Evolutionary conservation across 2,329 filamentous ascomycete species (phyloP).

Genomic region (Dendryphion nanum): DNA sequence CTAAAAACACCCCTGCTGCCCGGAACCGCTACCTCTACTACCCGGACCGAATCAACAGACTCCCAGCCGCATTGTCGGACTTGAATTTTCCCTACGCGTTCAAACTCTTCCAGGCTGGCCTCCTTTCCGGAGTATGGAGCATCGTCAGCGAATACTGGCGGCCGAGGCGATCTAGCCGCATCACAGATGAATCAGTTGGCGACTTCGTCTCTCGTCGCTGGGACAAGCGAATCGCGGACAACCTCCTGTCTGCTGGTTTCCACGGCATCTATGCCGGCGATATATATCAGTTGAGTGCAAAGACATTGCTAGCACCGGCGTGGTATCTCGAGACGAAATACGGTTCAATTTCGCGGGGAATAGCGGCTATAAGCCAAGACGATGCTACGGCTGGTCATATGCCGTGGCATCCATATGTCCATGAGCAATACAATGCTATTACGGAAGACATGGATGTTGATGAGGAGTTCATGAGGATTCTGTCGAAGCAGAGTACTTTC

Average conservation of each 20-base stretch:
- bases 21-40: conserved; percentile 82
- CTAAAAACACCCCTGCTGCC: conserved; percentile 51
- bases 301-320: conserved; percentile 56
- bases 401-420: conserved; percentile 21
- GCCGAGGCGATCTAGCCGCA: conserved; percentile 28
- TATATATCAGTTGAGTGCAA: conserved; percentile 74
- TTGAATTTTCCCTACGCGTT: conserved; percentile 27
- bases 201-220: conserved; percentile 61
- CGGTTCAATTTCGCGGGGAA: conserved; percentile 18
- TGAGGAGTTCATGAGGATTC: neutral
- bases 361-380: neutral
- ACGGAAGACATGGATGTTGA: conserved; percentile 38
- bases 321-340: conserved; percentile 50
- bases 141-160: conserved; percentile 39
- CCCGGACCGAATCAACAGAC: conserved; percentile 70
- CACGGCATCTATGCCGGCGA: conserved; percentile 95
- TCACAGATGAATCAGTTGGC: conserved; percentile 69
- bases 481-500: conserved; percentile 35
- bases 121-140: conserved; percentile 51
- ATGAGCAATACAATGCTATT: conserved; percentile 21
- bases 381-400: neutral
- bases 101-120: conserved; percentile 51
- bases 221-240: conserved; percentile 60
- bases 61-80: conserved; percentile 14
- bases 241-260: conserved; percentile 69